A percentile compares a stretch with the other conserved stretches of the same genome.
Evolutionary conservation across 2,329 filamentous ascomycete species (phyloP).

Genomic region (Polytolypa hystricis): DNA sequence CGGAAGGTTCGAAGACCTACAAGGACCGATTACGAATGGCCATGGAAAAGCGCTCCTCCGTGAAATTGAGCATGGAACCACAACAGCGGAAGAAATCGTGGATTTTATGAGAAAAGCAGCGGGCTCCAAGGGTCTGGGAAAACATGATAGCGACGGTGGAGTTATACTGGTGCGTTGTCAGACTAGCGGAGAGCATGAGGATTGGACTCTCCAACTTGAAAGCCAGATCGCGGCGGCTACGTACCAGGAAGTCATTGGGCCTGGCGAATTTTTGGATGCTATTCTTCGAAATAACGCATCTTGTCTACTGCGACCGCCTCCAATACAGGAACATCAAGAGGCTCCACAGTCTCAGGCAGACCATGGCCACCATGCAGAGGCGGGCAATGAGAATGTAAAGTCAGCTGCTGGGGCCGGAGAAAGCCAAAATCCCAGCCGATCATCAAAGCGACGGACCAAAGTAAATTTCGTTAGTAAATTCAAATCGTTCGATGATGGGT

Average conservation of each 20-base stretch:
- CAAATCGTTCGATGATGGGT: slow-evolving; percentile 59
- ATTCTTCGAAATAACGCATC: slow-evolving; percentile 72
- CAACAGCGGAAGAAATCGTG: slow-evolving; percentile 63
- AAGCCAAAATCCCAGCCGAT: slow-evolving; percentile 10
- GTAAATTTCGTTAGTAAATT: slow-evolving; percentile 42
- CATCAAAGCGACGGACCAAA: slow-evolving; percentile 17
- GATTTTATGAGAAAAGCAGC: slow-evolving; percentile 63
- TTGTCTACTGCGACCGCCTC: slow-evolving; percentile 56
- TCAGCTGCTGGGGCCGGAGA: slow-evolving; percentile 8
- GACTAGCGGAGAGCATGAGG: slow-evolving; percentile 44
- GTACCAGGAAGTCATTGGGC: slow-evolving; percentile 73
- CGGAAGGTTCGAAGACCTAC: slow-evolving; percentile 62
- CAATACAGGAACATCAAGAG: slow-evolving; percentile 9
- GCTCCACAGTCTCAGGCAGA: slow-evolving; percentile 5
- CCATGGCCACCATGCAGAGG: slow-evolving; percentile 6
- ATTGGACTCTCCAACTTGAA: slow-evolving; percentile 62
- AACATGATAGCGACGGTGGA: slow-evolving; percentile 52
- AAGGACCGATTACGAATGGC: slow-evolving; percentile 64
- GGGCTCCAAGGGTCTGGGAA: slow-evolving; percentile 59
- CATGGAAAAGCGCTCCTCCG: slow-evolving; percentile 70
- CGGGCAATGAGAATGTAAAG: neutral
- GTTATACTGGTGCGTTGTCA: slow-evolving; percentile 69
- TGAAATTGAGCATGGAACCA: slow-evolving; percentile 50
- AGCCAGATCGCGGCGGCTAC: slow-evolving; percentile 58
- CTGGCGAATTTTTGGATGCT: slow-evolving; percentile 84